A percentile compares a stretch with the other conserved stretches of the same genome.
phyloP scores from a whole-genome alignment of 2,329 filamentous ascomycete genomes.

The Neofusicoccum kwambonambiense region DNA sequence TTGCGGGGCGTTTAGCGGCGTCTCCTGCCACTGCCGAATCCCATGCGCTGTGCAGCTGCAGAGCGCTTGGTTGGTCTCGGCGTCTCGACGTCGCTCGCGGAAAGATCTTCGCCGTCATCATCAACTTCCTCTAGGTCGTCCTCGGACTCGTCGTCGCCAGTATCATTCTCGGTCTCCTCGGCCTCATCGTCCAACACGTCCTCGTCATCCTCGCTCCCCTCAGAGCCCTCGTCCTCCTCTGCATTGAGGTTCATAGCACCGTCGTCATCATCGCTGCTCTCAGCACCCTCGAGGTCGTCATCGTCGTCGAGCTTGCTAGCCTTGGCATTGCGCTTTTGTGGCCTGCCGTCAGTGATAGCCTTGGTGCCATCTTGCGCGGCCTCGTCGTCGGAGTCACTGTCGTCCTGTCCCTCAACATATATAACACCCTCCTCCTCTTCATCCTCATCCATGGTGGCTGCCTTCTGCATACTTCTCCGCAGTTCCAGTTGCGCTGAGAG shows the following conservation, averaged over 20 bases:
- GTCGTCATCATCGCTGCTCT: constrained; percentile 45
- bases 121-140: constrained; percentile 47
- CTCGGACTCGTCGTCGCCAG: constrained; percentile 48
- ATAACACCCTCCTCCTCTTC: constrained; percentile 73
- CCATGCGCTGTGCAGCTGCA: constrained; percentile 17
- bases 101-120: constrained; percentile 44
- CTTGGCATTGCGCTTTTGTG: not conserved
- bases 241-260: constrained; percentile 49
- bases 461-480: constrained; percentile 66
- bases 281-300: constrained; percentile 51
- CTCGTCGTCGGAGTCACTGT: constrained; percentile 49
- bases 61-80: constrained; percentile 16
- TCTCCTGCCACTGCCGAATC: constrained; percentile 17
- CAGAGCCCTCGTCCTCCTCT: constrained; percentile 36
- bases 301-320: constrained; percentile 22
- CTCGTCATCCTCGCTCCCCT: constrained; percentile 58
- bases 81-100: constrained; percentile 44
- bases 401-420: constrained; percentile 81
- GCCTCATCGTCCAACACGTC: constrained; percentile 54
- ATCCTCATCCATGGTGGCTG: constrained; percentile 55
- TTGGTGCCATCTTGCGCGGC: constrained; percentile 46
- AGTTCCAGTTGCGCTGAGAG: constrained; percentile 85
- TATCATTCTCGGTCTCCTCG: constrained; percentile 48
- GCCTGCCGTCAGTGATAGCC: constrained; percentile 32
- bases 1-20: constrained; percentile 2